phyloP scores from a whole-genome alignment of 164 flowering plant species.

The Chimonanthus salicifolius region DNA sequence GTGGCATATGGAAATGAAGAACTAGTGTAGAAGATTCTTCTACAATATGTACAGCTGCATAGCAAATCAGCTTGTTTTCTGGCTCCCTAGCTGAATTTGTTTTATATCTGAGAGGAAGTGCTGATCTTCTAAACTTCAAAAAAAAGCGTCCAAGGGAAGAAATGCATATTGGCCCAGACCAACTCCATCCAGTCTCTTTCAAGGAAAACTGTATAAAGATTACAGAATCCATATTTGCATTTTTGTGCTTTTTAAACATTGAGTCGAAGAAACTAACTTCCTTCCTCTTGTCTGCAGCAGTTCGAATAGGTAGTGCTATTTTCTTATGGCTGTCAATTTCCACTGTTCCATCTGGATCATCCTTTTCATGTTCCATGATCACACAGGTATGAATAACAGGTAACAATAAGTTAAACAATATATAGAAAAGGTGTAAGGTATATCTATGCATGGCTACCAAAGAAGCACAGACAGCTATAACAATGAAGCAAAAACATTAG shows the following conservation, averaged over 20 bases:
- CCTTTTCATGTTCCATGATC: constrained; percentile 28
- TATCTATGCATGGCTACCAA: neutral
- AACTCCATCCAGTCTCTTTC: constrained; percentile 38
- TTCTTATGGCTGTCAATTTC: constrained; percentile 49
- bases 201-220: constrained; percentile 54
- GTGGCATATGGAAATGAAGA: constrained; percentile 61
- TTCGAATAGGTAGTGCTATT: constrained; percentile 37
- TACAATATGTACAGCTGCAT: constrained; percentile 62
- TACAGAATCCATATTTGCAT: constrained; percentile 40
- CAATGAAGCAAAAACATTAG: constrained; percentile 3
- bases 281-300: constrained; percentile 35
- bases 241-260: constrained; percentile 59
- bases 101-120: constrained; percentile 21
- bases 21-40: constrained; percentile 78
- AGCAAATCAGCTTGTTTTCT: constrained; percentile 26
- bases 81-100: constrained; percentile 17
- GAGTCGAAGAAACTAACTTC: constrained; percentile 53
- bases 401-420: neutral
- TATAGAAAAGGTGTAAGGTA: neutral
- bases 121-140: constrained; percentile 56
- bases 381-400: neutral
- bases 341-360: constrained; percentile 42
- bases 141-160: constrained; percentile 84
- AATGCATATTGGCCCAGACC: constrained; percentile 96
- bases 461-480: neutral